Evolutionary conservation across 345 rosid genomes (phyloP), one percentile per base, ranked within the genome.

Genomic region (Eucalyptus sp.): DNA sequence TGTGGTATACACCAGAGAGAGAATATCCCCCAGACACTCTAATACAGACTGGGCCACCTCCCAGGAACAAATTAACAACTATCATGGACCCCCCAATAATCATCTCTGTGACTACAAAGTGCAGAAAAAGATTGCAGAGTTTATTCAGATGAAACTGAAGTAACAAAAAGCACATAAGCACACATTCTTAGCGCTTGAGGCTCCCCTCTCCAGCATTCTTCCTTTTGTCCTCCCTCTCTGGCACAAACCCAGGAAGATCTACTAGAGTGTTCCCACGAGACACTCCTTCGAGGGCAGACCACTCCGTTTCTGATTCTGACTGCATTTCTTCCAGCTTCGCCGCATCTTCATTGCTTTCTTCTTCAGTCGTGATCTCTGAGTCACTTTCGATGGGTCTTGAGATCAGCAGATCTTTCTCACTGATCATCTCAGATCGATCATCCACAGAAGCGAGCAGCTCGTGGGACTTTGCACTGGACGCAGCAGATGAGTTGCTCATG

Each of bases 231-330:
- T 93, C 95, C 89, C 91, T 93, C 54, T 93, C 96, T 3, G 99
- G 97, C 86, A 92, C 94, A 89, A 95, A 97, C 93, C 96, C 94
- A 3, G 99, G 99, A 54, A 98, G 92, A 90, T 90, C 93, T 89
- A 98, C 84, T 27, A 98, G 94, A 33, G 99, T 98, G 92, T 98
- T 94, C 58, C 94, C 97, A 13, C 99, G 97, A 71, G 99, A 96
- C 14, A 98, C 99, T 76, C 99, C 99, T 95, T 98, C 98, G 1
- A 98, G 96, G 13, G 99, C 98, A 22, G 97, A 98, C 94, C 99
- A 98, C 51, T 96, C 98, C 46, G 88, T 90, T 83, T 93, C 97
- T 27, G 50, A 85, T 86, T 93, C 97, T 43, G 87, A 48, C 88
- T 93, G 92, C 81, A 88, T 48, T 58, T 93, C 92, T 24, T 96